Conservation (phyloP, 2,329 filamentous ascomycete genomes). For the Aspergillus bombycis region DNA sequence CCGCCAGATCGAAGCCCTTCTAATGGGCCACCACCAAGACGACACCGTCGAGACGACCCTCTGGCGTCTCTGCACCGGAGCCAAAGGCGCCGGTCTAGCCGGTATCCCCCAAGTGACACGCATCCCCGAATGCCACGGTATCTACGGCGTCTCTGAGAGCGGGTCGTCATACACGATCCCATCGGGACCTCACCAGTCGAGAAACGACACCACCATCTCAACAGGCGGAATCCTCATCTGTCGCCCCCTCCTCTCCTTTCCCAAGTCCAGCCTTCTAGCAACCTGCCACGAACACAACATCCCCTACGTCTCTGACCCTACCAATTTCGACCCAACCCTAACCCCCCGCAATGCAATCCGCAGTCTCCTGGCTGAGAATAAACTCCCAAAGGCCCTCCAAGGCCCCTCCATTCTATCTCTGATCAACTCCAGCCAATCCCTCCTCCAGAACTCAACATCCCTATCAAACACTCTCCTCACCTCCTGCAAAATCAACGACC, state of each 20-base stretch:
- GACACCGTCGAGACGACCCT: conserved; percentile 91
- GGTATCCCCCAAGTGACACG: conserved; percentile 68
- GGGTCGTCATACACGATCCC: conserved; percentile 50
- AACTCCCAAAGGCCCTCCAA: conserved; percentile 71
- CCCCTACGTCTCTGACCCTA: conserved; percentile 81
- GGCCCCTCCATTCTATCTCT: conserved; percentile 66
- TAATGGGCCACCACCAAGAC: conserved; percentile 85
- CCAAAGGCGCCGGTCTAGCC: conserved; percentile 69
- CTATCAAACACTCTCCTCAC: conserved; percentile 59
- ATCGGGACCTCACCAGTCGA: background rate
- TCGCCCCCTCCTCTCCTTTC: conserved; percentile 51
- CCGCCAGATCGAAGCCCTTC: conserved; percentile 59
- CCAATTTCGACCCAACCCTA: conserved; percentile 75
- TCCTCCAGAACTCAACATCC: conserved; percentile 50
- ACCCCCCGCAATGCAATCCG: conserved; percentile 83
- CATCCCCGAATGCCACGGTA: conserved; percentile 82
- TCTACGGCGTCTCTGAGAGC: conserved; percentile 72
- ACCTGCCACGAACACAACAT: conserved; percentile 71
- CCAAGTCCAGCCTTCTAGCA: conserved; percentile 67
- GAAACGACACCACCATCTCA: conserved; percentile 24
- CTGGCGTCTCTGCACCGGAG: conserved; percentile 72
- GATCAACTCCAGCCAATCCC: conserved; percentile 55
- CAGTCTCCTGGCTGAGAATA: conserved; percentile 60
- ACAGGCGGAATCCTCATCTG: conserved; percentile 41
- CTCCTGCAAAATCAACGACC: conserved; percentile 32